These are phyloP conservation scores for Candida cerambycidarum DNA, from an alignment of 805 yeast species.

Conservation along the genomic window DNA sequence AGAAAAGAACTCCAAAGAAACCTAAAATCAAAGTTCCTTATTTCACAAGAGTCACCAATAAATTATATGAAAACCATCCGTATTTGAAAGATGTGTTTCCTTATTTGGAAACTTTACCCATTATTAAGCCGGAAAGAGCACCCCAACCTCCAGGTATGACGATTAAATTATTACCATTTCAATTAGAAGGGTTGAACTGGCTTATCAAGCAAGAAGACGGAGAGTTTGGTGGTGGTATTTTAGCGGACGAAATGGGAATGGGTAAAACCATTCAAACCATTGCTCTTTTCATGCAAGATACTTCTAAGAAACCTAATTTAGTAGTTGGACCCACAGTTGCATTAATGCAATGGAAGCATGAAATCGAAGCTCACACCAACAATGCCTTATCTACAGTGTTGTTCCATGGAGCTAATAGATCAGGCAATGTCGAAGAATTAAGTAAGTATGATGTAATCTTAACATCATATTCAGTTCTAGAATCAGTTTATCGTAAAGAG, in stretches of 20 bases:
- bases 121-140: conserved; percentile 54
- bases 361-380: conserved; percentile 78
- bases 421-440: conserved; percentile 56
- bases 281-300: conserved; percentile 74
- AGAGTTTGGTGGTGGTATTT: conserved; percentile 80
- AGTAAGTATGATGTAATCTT: conserved; percentile 71
- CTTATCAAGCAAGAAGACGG: conserved; percentile 76
- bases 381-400: conserved; percentile 66
- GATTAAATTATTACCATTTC: conserved; percentile 80
- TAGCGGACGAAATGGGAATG: conserved; percentile 99
- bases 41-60: conserved; percentile 66
- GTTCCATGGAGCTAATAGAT: conserved; percentile 85
- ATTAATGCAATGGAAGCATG: conserved; percentile 95
- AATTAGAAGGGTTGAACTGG: conserved; percentile 93
- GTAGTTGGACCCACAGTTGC: conserved; percentile 99
- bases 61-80: conserved; percentile 75
- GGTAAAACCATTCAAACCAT: conserved; percentile 98
- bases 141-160: conserved; percentile 79
- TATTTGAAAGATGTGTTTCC: conserved; percentile 72
- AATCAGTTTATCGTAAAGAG: conserved; percentile 82
- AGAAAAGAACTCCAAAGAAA: conserved; percentile 24
- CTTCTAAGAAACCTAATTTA: conserved; percentile 66
- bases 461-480: conserved; percentile 91
- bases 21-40: conserved; percentile 63
- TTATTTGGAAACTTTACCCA: conserved; percentile 49